Evolutionary conservation across 2,329 filamentous ascomycete genomes (phyloP), one percentile per base, ranked within the genome.

Genomic region (Colletotrichum falcatum): DNA sequence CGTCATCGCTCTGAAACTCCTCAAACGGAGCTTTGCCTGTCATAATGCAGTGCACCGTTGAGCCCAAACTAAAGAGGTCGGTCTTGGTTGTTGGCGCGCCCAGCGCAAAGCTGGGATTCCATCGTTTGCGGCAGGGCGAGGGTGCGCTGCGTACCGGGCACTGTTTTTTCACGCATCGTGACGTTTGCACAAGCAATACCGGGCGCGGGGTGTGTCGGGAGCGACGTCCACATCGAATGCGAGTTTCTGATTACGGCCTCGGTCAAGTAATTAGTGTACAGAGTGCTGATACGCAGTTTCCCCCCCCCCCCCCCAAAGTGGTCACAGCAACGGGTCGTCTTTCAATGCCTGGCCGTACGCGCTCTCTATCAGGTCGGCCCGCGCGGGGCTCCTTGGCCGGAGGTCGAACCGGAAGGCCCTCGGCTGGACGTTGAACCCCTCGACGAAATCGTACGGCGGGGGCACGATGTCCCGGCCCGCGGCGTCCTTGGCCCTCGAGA

Each of bases 401-500:
- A 71, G 65, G 23, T 71, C 60, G 49, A 71, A 70, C 18, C 58
- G 37, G 16, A 71, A 71, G 1, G 46, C 20, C n/a, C 65, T 71
- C 3, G 69, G 69, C 42, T 70, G 65, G 11, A 71, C 69, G 8
- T 71, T 71, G 14, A 71, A 71, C 3, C 69, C 69, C 5, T 65
- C 65, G 0, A 70, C 69, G 44, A 71, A 71, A 5, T 71, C 55
- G 23, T 71, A 71, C 0, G 61, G 12, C 6, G 69, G 66, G 30
- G 69, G 69, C 16, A 70, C 33, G 1, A 70, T 56, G 51, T 77
- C 74, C 9, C 48, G 28, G 9, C 75, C 76, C 0, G 71, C 72
- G 0, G 11, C 51, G 2, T 74, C 70, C 35, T 74, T 74, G n/a
- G 74, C 74, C 65, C 79, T 79, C 69, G 79, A 77, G 11, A 83